A percentile compares a stretch with the other conserved stretches of the same genome.
phyloP scores from a whole-genome alignment of 805 yeast species.

The Lachancea meyersii region DNA sequence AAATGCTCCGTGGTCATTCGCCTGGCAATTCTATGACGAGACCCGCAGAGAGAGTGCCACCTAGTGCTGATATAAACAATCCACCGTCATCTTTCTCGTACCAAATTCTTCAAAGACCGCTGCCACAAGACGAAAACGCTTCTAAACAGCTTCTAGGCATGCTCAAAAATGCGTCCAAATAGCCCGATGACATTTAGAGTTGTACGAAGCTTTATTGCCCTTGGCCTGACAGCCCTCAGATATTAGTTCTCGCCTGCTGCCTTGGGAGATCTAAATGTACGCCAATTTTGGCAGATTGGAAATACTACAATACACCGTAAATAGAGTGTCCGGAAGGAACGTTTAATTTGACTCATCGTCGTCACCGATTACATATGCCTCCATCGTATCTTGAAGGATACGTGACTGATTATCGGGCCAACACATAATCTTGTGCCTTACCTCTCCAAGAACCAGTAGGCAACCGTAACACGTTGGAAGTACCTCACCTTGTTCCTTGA shows the following conservation, averaged over 20 bases:
- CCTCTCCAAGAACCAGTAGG: constrained; percentile 51
- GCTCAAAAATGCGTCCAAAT: constrained; percentile 14
- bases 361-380: constrained; percentile 45
- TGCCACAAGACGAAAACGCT: constrained; percentile 9
- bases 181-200: too few species aligned
- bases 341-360: constrained; percentile 21
- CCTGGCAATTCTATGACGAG: neutral
- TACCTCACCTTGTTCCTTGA: constrained; percentile 18
- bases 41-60: neutral
- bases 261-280: too few species aligned
- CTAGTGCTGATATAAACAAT: neutral
- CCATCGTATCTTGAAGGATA: constrained; percentile 36
- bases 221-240: neutral
- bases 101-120: neutral
- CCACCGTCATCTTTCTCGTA: neutral
- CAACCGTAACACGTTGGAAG: constrained; percentile 69
- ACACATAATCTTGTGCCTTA: constrained; percentile 34
- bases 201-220: too few species aligned
- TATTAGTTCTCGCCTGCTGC: too few species aligned
- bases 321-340: neutral
- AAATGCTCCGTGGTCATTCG: neutral
- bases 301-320: neutral
- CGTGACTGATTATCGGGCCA: constrained; percentile 32
- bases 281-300: neutral
- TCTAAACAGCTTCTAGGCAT: constrained; percentile 19